Evolutionary conservation across 345 rosid species (phyloP).

Genomic region (Salix arbutifolia): DNA sequence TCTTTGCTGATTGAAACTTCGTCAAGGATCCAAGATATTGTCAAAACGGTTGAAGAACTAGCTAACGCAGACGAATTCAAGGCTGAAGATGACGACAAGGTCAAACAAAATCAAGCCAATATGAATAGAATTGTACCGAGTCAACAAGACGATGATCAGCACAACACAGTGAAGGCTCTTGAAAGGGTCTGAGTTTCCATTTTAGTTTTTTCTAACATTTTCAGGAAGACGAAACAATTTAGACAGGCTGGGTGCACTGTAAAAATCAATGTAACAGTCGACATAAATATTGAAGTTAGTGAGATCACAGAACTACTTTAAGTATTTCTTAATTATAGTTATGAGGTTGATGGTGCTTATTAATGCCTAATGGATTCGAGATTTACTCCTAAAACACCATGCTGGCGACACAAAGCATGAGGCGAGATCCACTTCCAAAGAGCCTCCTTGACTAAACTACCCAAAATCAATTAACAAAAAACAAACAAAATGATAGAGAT

Average conservation of each 20-base stretch:
- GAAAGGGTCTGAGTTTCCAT: constrained; percentile 17
- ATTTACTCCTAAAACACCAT: too few species aligned
- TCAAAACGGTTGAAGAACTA: constrained; percentile 32
- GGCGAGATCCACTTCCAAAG: too few species aligned
- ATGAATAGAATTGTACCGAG: neutral
- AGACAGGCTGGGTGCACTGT: neutral
- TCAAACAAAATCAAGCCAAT: constrained; percentile 20
- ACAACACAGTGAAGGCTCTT: constrained; percentile 9
- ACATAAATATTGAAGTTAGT: neutral
- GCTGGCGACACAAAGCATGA: too few species aligned
- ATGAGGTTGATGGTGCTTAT: neutral
- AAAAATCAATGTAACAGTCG: neutral
- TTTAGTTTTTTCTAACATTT: neutral
- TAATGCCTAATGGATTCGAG: neutral
- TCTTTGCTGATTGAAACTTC: constrained; percentile 39
- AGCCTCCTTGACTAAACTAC: too few species aligned
- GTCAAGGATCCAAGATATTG: constrained; percentile 26
- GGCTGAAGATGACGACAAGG: constrained; percentile 9
- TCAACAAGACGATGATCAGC: constrained; percentile 1
- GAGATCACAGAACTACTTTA: neutral
- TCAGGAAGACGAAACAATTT: neutral
- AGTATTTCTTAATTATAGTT: neutral
- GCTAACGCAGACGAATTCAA: constrained; percentile 28
- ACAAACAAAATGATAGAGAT: too few species aligned
- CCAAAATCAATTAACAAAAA: neutral